Conservation (phyloP, 2,329 filamentous ascomycete genomes). For the Coniella lustricola region DNA sequence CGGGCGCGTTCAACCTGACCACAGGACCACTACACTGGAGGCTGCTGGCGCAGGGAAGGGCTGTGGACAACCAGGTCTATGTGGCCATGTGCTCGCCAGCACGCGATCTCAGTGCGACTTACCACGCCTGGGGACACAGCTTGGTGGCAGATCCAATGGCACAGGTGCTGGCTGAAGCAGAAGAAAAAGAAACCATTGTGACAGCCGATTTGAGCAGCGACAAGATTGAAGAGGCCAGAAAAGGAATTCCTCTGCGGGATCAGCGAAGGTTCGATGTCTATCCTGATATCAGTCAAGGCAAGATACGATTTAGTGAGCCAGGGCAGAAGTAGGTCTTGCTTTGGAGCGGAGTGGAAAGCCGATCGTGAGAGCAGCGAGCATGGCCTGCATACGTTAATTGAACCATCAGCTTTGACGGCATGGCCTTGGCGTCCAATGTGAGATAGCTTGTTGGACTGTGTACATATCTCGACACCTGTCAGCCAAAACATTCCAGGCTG, state of each 20-base stretch:
- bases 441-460: too few species aligned
- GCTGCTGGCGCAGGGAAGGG: conserved; percentile 71
- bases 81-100: conserved; percentile 90
- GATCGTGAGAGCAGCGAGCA: too few species aligned
- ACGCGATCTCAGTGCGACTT: conserved; percentile 66
- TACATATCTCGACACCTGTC: too few species aligned
- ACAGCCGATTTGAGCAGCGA: conserved; percentile 62
- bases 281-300: conserved; percentile 70
- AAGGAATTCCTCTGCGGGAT: conserved; percentile 72
- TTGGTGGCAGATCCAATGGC: conserved; percentile 85
- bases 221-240: conserved; percentile 67
- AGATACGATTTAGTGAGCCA: conserved; percentile 20
- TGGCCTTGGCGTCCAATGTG: too few species aligned
- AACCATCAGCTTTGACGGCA: too few species aligned
- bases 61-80: conserved; percentile 90
- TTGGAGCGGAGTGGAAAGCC: too few species aligned
- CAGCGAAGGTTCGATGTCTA: conserved; percentile 96
- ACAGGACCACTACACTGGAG: conserved; percentile 92
- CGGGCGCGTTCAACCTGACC: conserved; percentile 93
- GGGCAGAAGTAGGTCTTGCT: conserved; percentile 2
- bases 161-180: conserved; percentile 69
- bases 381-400: too few species aligned
- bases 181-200: conserved; percentile 69
- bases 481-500: too few species aligned
- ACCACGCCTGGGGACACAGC: conserved; percentile 90